Base-by-base conservation (phyloP, 23 red algal genomes). In the Pyropia yezoensis region DNA sequence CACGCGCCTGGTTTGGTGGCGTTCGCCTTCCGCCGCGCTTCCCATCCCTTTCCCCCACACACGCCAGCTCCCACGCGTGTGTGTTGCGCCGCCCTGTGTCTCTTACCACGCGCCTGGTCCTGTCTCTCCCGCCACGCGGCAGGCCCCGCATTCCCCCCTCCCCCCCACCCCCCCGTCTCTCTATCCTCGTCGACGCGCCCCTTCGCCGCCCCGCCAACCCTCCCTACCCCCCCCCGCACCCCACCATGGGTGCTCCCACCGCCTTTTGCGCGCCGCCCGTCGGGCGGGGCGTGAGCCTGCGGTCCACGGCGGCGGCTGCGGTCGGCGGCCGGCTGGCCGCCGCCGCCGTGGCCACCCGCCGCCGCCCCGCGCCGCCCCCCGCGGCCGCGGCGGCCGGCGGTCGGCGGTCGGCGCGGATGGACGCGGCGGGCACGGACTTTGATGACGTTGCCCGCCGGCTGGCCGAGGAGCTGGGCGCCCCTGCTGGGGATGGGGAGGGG, bases 381-480 rank as follows among this genome's bases (percentile, higher is more conserved):
- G 39, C 39, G 39, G 39, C 11, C 39, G 39, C 39, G 39, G 39
- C 39, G 6, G 39, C 32, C 27, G 19, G 17, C 27, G 11, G 66
- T 39, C 9, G 50, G 47, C 29, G 47, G 47, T 47, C 66, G 27
- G 5, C 39, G 27, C 27, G 29, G 47, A 70, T 70, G 66, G 47
- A 70, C 47, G 27, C 27, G 27, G 50, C 66, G 23, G 16, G 50
- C 17, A 47, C 79, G 17, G 69, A 84, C 52, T 84, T 84, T 74
- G 79, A 84, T 1, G 79, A 84, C 33, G 75, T 84, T 33, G 79
- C 79, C 11, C 67, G 75, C 60, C 67, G 75, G 68, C 27, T 84
- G 20, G 60, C 68, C 33, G 54, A 74, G 52, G 79, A 84, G 59
- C 62, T 84, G 9, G 23, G 75, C 19, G 28, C 65, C 14, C 78